Evolutionary conservation across 148 eudicot species (phyloP), one percentile per base, ranked within the genome.

Genomic region (Rhododendron ovatum): DNA sequence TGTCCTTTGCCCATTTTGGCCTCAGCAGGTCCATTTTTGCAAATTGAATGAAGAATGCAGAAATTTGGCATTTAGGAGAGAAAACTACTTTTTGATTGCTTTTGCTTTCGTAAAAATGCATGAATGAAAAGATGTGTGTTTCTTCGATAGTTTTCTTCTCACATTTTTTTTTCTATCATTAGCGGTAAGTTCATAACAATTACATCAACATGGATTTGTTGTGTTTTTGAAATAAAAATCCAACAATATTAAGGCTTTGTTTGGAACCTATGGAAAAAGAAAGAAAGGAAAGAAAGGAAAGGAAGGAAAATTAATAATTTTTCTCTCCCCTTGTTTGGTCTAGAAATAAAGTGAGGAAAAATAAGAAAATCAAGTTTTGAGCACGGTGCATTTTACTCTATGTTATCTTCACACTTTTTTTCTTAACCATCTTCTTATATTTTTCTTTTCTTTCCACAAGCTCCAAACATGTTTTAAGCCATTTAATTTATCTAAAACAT

Each of bases 21-120:
- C 30, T 37, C 67, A 20, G 20, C 33, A 15, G 84, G 15, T 15
- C 84, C 84, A 59, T 82, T 82, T 82, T 82, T 82, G 22, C 22
- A 48, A 79, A 14, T 47, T 4, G 59, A 79, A 79, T 47, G 80
- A 22, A 35, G 80, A 77, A 22, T 77, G 75, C 33, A 69, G 5
- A 69, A 28, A 69, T 1, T 69, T 69, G 75, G 75, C 75, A 69
- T 69, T 28, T 69, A 26, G 37, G 35, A 69, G 75, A 69, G 8
- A 63, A 2, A 63, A 63, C 61, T 7, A 12, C 15, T 74, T 74
- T 74, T 15, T 33, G 14, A 13, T 17, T 35, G 18, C 35, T 35
- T 74, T 0, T 24, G 33, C 28, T 24, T n/a, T 65, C 30, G 1
- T 20, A 51, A 59, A 59, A 59, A 22, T 59, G 67, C 67, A 20